phyloP scores from a whole-genome alignment of 176 grass and related monocot species.

The Oryza meyeriana region DNA sequence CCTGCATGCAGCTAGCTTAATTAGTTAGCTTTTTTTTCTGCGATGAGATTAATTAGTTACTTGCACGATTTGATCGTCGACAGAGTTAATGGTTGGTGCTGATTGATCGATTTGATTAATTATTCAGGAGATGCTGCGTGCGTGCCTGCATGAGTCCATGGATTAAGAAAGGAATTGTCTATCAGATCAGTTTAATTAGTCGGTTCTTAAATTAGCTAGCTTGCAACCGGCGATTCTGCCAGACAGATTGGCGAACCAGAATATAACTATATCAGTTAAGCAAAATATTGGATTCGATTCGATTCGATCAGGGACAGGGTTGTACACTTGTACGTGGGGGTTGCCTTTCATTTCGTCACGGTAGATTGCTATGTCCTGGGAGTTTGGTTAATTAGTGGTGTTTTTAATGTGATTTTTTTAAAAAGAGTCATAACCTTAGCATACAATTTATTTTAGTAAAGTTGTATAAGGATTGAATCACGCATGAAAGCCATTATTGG shows the following conservation, averaged over 20 bases:
- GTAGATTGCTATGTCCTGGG: neutral
- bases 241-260: slow-evolving; percentile 26
- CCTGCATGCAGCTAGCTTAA: neutral
- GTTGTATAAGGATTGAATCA: too few species aligned
- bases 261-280: neutral
- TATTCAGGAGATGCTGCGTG: neutral
- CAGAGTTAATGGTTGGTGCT: neutral
- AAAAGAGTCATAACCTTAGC: neutral
- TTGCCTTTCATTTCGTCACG: neutral
- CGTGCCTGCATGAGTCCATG: neutral
- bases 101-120: neutral
- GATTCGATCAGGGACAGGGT: neutral
- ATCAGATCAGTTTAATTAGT: neutral
- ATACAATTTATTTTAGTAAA: too few species aligned
- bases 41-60: neutral
- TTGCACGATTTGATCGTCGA: neutral
- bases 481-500: too few species aligned
- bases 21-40: too few species aligned
- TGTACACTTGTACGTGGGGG: neutral
- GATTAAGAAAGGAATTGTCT: neutral
- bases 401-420: neutral
- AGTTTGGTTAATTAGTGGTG: neutral
- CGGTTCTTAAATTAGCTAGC: neutral
- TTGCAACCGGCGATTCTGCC: slow-evolving; percentile 45
- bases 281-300: slow-evolving; percentile 22